A percentile compares a stretch with the other conserved stretches of the same genome.
These are phyloP conservation scores for Backusella sp. DNA, from an alignment of 192 early-diverging fungal species.

Conservation along the genomic window DNA sequence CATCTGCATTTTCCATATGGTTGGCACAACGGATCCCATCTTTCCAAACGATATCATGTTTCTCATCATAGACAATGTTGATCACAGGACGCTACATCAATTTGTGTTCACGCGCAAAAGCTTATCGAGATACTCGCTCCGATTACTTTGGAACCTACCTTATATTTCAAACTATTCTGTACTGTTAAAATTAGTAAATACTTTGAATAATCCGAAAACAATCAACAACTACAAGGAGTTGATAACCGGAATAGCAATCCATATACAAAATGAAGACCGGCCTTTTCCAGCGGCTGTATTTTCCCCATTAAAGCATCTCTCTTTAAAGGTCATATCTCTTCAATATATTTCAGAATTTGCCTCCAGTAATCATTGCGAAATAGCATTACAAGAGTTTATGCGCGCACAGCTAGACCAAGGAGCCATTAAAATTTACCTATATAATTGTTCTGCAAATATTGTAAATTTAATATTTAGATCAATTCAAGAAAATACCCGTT, in stretches of 20 bases:
- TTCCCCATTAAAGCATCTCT: background rate
- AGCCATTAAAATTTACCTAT: background rate
- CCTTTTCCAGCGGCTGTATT: background rate
- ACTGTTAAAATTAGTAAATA: background rate
- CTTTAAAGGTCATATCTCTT: background rate
- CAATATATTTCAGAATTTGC: background rate
- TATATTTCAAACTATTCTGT: background rate
- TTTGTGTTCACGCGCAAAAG: background rate
- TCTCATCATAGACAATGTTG: background rate
- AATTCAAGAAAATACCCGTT: background rate
- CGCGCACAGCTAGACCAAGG: background rate
- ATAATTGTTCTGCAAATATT: background rate
- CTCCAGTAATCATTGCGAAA: background rate
- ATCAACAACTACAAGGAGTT: background rate
- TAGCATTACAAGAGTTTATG: background rate
- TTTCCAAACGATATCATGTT: conserved; percentile 1
- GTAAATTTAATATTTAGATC: background rate
- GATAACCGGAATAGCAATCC: background rate
- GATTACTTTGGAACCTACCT: background rate
- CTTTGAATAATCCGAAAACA: background rate
- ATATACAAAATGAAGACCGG: background rate
- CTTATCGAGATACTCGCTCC: background rate
- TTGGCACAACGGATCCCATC: background rate
- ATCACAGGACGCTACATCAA: background rate
- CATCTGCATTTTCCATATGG: background rate